Evolutionary conservation across 2,329 filamentous ascomycete species (phyloP).

Genomic region (Rutstroemia sydowiana): DNA sequence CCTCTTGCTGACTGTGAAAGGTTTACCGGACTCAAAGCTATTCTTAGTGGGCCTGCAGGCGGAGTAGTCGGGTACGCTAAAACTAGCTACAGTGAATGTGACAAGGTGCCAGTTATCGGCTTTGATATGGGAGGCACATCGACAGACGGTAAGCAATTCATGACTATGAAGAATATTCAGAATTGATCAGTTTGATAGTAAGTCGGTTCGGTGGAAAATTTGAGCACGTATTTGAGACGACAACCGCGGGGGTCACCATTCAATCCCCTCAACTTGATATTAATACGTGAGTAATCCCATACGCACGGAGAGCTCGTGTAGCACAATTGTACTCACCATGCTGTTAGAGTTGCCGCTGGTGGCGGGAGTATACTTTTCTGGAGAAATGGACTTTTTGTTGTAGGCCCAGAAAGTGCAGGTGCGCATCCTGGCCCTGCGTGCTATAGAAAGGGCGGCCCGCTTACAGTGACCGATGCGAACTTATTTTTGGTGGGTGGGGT

Average conservation of each 20-base stretch:
- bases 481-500: conserved; percentile 51
- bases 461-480: conserved; percentile 88
- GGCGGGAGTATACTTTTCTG: conserved; percentile 51
- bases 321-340: background rate
- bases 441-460: conserved; percentile 79
- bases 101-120: conserved; percentile 59
- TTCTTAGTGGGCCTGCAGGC: conserved; percentile 59
- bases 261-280: conserved; percentile 76
- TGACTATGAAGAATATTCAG: background rate
- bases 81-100: conserved; percentile 57
- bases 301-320: background rate
- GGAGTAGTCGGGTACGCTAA: conserved; percentile 60
- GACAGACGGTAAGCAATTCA: conserved; percentile 40
- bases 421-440: conserved; percentile 85
- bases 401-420: conserved; percentile 53
- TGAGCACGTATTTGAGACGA: conserved; percentile 69
- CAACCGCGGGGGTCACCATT: conserved; percentile 69
- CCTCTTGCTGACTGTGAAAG: conserved; percentile 28
- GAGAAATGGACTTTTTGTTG: conserved; percentile 62
- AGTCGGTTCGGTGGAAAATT: conserved; percentile 60
- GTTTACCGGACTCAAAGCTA: conserved; percentile 57
- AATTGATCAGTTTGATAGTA: conserved; percentile 32
- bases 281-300: conserved; percentile 46
- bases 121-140: conserved; percentile 65
- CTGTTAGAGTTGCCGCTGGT: conserved; percentile 20